Base-by-base conservation (phyloP, 352 stramenopile genomes). In the Hyaloperonospora brassicae region DNA sequence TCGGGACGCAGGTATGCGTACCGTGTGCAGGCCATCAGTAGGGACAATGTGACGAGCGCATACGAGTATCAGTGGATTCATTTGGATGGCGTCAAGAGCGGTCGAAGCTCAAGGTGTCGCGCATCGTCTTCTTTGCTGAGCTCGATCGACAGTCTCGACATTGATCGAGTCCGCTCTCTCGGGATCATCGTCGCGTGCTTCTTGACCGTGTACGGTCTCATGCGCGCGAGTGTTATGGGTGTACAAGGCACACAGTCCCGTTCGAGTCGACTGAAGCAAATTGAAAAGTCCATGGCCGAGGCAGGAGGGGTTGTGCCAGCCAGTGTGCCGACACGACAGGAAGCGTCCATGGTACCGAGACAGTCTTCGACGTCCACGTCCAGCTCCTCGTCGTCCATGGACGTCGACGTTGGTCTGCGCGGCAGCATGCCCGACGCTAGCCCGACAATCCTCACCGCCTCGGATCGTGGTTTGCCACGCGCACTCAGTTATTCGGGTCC, bases 181-280 rank as follows among this genome's bases (percentile, higher is more conserved):
- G 61, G 70, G 21, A 63, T 84, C 11, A 74, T 84, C 35, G 70
- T 70, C 24, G 65, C 70, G 24, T 84, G 70, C 55, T 80, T 84
- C 48, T 62, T 84, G 40, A 76, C 68, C 9, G 70, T 80, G 4
- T 84, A 79, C 50, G 70, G 62, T 2, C 62, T 80, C 44, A 79
- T 80, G 65, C 73, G 73, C 5, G 68, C 66, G 2, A 84, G 63
- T 46, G 68, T 80, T 35, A 76, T 68, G 65, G 51, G 73, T 25
- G 63, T 80, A 22, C 73, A 84, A 50, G 59, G 64, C 39, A 84
- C 68, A 2, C 68, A 72, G 23, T 75, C 73, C 49, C 73, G 73
- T 44, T 76, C 57, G 34, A 67, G 63, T 56, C 73, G 73, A 3
- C 60, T 84, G 1, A 76, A 76, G 41, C 61, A 68, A 24, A 84